Conservation (phyloP, 257 asterid genomes). For the Solanum corneliomulleri region DNA sequence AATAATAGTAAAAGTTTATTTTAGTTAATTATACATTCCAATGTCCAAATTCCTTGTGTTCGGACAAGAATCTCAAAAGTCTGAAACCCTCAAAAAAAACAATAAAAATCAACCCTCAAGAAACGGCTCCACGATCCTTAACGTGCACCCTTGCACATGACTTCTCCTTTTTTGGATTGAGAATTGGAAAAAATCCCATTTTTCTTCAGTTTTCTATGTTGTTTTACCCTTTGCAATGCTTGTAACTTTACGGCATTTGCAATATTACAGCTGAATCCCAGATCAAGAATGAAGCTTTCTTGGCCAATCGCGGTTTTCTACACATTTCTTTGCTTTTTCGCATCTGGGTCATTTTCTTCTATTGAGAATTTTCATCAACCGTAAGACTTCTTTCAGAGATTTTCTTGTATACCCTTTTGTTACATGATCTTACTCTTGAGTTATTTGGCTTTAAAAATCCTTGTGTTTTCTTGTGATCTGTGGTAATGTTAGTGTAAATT, state of each 20-base stretch:
- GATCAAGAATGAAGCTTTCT: conserved; percentile 65
- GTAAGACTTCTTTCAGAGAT: conserved; percentile 34
- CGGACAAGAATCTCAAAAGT: neutral
- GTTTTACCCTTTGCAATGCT: neutral
- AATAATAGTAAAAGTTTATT: neutral
- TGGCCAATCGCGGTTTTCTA: conserved; percentile 22
- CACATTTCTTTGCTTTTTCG: conserved; percentile 26
- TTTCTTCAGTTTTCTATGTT: neutral
- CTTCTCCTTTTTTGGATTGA: neutral
- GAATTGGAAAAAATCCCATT: conserved; percentile 24
- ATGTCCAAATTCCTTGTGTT: neutral
- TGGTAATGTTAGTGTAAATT: neutral
- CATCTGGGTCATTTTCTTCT: conserved; percentile 37
- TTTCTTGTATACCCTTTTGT: neutral
- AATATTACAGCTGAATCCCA: neutral
- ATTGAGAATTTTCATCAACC: conserved; percentile 65
- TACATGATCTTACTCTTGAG: neutral
- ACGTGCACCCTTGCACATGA: conserved; percentile 15
- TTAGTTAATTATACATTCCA: neutral
- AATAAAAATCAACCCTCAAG: neutral
- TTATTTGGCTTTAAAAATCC: neutral
- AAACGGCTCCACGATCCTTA: conserved; percentile 18
- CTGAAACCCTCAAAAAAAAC: neutral
- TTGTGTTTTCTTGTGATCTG: neutral
- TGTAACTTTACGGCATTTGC: conserved; percentile 23